Conservation (phyloP, 441 rosid species). For the Pelargonium citronellum region DNA sequence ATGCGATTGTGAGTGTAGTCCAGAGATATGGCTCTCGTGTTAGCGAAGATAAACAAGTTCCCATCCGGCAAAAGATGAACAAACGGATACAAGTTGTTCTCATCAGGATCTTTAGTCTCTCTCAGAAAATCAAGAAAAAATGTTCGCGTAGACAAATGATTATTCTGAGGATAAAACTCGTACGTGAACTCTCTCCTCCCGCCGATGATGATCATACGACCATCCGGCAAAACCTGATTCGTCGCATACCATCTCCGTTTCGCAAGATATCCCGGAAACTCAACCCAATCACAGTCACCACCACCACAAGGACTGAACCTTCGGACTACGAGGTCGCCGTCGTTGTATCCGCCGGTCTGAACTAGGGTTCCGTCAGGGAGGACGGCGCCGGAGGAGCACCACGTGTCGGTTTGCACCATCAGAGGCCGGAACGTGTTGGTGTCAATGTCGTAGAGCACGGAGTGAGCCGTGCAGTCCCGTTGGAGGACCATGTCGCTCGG, state of each 20-base stretch:
- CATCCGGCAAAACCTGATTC: constrained; percentile 65
- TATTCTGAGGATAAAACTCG: constrained; percentile 48
- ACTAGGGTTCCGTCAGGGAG: constrained; percentile 59
- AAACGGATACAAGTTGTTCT: constrained; percentile 80
- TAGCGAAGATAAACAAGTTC: constrained; percentile 72
- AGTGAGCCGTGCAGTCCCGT: constrained; percentile 68
- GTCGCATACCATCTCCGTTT: constrained; percentile 75
- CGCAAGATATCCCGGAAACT: constrained; percentile 39
- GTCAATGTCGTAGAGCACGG: constrained; percentile 50
- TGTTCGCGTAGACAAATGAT: constrained; percentile 9
- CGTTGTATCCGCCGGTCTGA: constrained; percentile 74
- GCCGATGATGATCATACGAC: constrained; percentile 62
- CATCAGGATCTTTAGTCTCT: constrained; percentile 40
- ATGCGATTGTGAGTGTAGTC: constrained; percentile 51
- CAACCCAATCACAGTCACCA: constrained; percentile 62
- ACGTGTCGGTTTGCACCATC: constrained; percentile 53
- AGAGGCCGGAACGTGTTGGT: constrained; percentile 62
- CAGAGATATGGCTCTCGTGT: constrained; percentile 52
- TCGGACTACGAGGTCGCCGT: constrained; percentile 62
- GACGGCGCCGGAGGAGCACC: constrained; percentile 84
- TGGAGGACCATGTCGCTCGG: constrained; percentile 33
- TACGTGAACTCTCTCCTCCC: constrained; percentile 62
- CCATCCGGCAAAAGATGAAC: constrained; percentile 76
- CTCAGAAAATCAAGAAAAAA: constrained; percentile 36
- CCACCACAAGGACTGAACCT: constrained; percentile 42